Base-by-base conservation (phyloP, 108 stramenopile genomes). In the Bacterosira constricta region DNA sequence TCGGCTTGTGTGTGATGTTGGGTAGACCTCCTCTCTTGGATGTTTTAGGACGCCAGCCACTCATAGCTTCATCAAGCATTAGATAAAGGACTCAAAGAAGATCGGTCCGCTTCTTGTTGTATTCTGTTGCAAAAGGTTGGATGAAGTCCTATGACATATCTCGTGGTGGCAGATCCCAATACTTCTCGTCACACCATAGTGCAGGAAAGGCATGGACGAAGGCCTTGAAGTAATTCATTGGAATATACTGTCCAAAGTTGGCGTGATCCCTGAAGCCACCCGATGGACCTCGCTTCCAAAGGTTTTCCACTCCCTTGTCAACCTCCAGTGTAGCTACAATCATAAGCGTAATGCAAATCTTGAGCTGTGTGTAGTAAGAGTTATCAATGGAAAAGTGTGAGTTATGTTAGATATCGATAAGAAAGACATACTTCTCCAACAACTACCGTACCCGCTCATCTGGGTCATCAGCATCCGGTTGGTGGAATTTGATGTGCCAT, bases 61-160 rank as follows among this genome's bases (percentile, higher is more conserved):
- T 45, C 59, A 71, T 71, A 3, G 70, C 34, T 36, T 71, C 70
- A 54, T 71, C 60, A 6, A 71, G 23, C 41, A 69, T 34, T 0
- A 59, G 38, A 6, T 44, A 58, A 4, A 29, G 7, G 4, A 50
- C 47, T 4, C 12, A 3, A 4, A 65, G 38, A 15, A 65, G 45
- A 6, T 47, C 8, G 23, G 20, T 46, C 13, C 55, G 56, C 9
- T 36, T 2, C 11, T 38, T 17, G 6, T 69, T 71, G 59, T 25
- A 62, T 30, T 47, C 60, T 26, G 37, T 32, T 5, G 50, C 32
- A 20, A 62, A 71, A 1, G 70, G 70, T 10, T 26, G 10, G 13
- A 71, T 26, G 4, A 49, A 44, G 1, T 71, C 70, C 38, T 38
- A 71, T 12, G 70, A 60, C 25, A 71, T 12, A 36, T 35, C 39